Percentiles rank a stretch among this genome's conserved stretches.
These are phyloP conservation scores for Lactarius evosmus DNA, from an alignment of 768 basidiomycete genomes.

Conservation along the genomic window DNA sequence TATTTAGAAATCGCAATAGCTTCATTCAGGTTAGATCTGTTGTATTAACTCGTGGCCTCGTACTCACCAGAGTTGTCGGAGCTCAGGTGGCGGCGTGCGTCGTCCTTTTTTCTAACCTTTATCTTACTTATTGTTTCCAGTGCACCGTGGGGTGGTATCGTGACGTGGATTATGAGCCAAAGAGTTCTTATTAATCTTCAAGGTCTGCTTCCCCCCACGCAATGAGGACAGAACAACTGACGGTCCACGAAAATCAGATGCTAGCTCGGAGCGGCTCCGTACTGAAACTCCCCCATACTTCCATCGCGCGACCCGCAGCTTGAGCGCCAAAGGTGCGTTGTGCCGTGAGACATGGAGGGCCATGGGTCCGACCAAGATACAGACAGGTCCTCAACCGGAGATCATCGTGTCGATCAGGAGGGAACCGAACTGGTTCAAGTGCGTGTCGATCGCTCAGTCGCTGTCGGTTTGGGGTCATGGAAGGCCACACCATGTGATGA, in stretches of 20 bases:
- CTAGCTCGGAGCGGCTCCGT: no score
- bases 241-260: no score
- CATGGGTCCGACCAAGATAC: not conserved
- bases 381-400: not conserved
- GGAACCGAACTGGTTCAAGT: constrained; percentile 18
- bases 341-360: no score
- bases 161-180: constrained; percentile 38
- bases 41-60: not conserved
- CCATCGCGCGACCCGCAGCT: no score
- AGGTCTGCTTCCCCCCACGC: no score
- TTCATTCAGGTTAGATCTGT: constrained; percentile 22
- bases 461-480: not conserved
- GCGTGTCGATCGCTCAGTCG: constrained; percentile 7
- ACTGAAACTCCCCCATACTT: no score
- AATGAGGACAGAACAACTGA: no score
- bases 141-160: constrained; percentile 30
- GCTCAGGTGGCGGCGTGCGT: constrained; percentile 16
- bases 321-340: no score
- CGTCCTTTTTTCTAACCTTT: not conserved
- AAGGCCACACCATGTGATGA: not conserved
- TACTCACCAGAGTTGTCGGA: not conserved
- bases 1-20: constrained; percentile 29
- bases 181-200: constrained; percentile 36
- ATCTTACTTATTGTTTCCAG: not conserved
- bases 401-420: constrained; percentile 5